Evolutionary conservation across 2,329 filamentous ascomycete species (phyloP), one percentile per base, ranked within the genome.

Genomic region (Teratosphaeria viscida): DNA sequence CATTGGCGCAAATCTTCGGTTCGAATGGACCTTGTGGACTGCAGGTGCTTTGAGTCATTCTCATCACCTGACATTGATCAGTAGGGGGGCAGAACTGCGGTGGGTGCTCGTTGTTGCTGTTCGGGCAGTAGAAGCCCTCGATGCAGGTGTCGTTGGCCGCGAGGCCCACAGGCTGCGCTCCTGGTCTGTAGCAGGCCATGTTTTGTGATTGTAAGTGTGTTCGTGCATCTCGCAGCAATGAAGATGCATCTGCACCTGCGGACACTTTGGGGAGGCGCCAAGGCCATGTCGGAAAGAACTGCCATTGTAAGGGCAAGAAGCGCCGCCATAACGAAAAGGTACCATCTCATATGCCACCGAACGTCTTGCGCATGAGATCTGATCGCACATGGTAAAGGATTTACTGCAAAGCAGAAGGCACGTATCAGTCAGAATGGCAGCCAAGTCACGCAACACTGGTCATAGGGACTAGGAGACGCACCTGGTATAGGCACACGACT

Each of bases 1-100:
- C 81, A 43, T 74, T 63, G 49, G 73, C 73, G 64, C 81, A 84
- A 7, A 82, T 67, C 3, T 79, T 71, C 1, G 81, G 81, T 62
- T 83, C 81, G 57, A 79, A 78, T 2, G 62, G 37, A 11, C 70
- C 70, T 60, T 73, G 70, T 65, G 73, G 16, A 75, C 67, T 57
- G 57, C 70, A 72, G 2, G 64, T 67, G 43, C 47, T 37, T 34
- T 62, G 62, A 54, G 54, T 60, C 5, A 61, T 60, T 23, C 70
- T 66, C 19, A 59, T 57, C 1, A 63, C 61, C 35, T 63, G 61
- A 57, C 70, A 72, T 32, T 58, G 43, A 43, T 67, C 64, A 23
- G 56, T 61, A 3, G 70, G 70, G 19, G 65, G 68, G 58, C 70
- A 72, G 61, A 63, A 71, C 60, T 72, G 69, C 2, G 70, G 70